Base-by-base conservation (phyloP, 2,329 filamentous ascomycete species). In the Monilinia fructigena region DNA sequence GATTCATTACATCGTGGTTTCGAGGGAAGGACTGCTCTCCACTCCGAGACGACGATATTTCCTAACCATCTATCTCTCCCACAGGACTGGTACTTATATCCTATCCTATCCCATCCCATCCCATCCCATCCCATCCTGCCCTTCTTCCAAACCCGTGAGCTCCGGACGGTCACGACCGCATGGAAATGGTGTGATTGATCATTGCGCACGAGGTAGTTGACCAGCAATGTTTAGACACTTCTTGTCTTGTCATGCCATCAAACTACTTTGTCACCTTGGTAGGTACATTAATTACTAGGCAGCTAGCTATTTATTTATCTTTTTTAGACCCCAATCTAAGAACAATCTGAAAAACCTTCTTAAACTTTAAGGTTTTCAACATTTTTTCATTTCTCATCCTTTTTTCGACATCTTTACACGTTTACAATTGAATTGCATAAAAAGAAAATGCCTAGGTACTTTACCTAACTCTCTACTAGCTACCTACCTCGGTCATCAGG, bases 101-200 rank as follows among this genome's bases (percentile, higher is more conserved):
- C 28, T 28, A 28, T 28, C 28, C 28, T 2, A 28, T 28, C 28
- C 28, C 28, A 28, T 28, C 28, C 28, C 23, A 23, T 23, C 23
- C 23, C 23, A 23, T 23, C 23, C 23, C 23, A 23, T 23, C 23
- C 23, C 4, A 4, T 4, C n/a, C 38, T 50, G 14, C 14, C 45
- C 45, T 38, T 2, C 53, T 61, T 38, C 45, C 31, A 26, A n/a
- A n/a, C 28, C 8, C 47, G 16, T 14, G 10, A 23, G 58, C 14
- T 8, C 38, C 23, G 12, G 45, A 50, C 4, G 26, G 28, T 40
- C 28, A 50, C 45, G 31, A 61, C 31, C 23, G 45, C 31, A 28
- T 23, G 47, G 47, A 40, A 38, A 60, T 48, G 56, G 6, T 60
- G 45, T 60, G 45, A 60, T 38, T 60, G 45, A 60, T 38, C 8